These are phyloP conservation scores for Paradendryphiella salina DNA, from an alignment of 2,329 filamentous ascomycete genomes.

Conservation along the genomic window DNA sequence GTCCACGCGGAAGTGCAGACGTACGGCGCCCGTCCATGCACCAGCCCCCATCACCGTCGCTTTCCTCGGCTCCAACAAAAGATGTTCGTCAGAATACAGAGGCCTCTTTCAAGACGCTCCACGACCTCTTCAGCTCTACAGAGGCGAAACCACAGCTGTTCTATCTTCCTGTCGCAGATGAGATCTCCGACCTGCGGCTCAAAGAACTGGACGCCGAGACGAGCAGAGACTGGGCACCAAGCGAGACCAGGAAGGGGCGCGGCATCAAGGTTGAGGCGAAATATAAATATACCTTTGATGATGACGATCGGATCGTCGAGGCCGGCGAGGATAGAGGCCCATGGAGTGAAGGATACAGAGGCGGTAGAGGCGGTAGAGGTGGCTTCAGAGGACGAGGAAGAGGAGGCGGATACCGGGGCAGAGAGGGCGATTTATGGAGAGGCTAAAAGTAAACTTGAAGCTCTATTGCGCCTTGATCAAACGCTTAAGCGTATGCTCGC, in stretches of 20 bases:
- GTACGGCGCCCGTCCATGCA: slow-evolving; percentile 8
- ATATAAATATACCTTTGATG: slow-evolving; percentile 51
- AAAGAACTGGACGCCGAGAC: slow-evolving; percentile 58
- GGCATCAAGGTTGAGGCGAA: slow-evolving; percentile 39
- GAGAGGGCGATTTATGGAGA: slow-evolving; percentile 6
- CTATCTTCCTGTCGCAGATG: slow-evolving; percentile 66
- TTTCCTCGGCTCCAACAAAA: slow-evolving; percentile 10
- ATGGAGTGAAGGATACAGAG: slow-evolving; percentile 30
- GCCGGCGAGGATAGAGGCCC: slow-evolving; percentile 42
- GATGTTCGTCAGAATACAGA: slow-evolving; percentile 29
- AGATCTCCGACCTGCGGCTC: slow-evolving; percentile 66
- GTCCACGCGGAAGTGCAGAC: slow-evolving; percentile 21
- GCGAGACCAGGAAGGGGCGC: slow-evolving; percentile 34
- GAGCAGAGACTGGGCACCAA: slow-evolving; percentile 48
- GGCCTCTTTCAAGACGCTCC: slow-evolving; percentile 57
- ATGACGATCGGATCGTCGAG: slow-evolving; percentile 50
- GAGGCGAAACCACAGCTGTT: slow-evolving; percentile 66
- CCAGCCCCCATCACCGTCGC: not conserved
- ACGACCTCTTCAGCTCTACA: slow-evolving; percentile 64
- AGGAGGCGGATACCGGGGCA: slow-evolving; percentile 4
- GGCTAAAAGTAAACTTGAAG: not conserved
- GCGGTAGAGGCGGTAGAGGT: slow-evolving; percentile 14
- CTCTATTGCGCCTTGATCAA: not conserved
- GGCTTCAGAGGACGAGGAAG: slow-evolving; percentile 8
- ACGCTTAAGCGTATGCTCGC: not conserved